Conservation (phyloP, 768 basidiomycete genomes). For the Fomitopsis serialis region DNA sequence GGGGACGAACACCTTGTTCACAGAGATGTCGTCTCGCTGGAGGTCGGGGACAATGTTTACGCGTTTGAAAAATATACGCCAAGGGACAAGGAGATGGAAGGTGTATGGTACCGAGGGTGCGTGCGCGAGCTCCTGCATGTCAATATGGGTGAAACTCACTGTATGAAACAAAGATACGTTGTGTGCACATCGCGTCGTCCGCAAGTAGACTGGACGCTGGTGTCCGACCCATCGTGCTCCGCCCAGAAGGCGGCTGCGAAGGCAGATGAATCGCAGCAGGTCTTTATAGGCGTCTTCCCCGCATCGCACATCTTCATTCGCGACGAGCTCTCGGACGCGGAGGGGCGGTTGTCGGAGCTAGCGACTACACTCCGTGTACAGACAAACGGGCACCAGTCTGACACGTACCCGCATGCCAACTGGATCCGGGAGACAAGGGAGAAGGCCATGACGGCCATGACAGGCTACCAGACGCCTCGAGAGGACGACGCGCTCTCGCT, state of each 20-base stretch:
- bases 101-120: slow-evolving; percentile 92
- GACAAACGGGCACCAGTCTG: slow-evolving; percentile 26
- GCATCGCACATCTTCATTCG: slow-evolving; percentile 84
- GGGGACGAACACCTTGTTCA: slow-evolving; percentile 60
- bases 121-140: slow-evolving; percentile 27
- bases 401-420: slow-evolving; percentile 12
- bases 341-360: slow-evolving; percentile 76
- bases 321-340: slow-evolving; percentile 83
- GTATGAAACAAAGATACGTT: slow-evolving; percentile 63
- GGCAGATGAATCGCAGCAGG: slow-evolving; percentile 76
- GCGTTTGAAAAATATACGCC: slow-evolving; percentile 91
- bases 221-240: slow-evolving; percentile 50
- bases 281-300: slow-evolving; percentile 93
- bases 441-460: background rate
- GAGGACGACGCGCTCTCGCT: slow-evolving; percentile 10
- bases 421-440: background rate
- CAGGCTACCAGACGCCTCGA: background rate
- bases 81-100: slow-evolving; percentile 65
- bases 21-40: slow-evolving; percentile 78
- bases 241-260: slow-evolving; percentile 45
- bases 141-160: background rate
- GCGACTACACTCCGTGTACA: slow-evolving; percentile 45
- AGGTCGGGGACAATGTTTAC: slow-evolving; percentile 95
- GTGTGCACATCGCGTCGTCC: slow-evolving; percentile 77
- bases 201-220: slow-evolving; percentile 57